Evolutionary conservation across 75 land plant genomes (phyloP).

Genomic region (Pseudotsuga menziesii): DNA sequence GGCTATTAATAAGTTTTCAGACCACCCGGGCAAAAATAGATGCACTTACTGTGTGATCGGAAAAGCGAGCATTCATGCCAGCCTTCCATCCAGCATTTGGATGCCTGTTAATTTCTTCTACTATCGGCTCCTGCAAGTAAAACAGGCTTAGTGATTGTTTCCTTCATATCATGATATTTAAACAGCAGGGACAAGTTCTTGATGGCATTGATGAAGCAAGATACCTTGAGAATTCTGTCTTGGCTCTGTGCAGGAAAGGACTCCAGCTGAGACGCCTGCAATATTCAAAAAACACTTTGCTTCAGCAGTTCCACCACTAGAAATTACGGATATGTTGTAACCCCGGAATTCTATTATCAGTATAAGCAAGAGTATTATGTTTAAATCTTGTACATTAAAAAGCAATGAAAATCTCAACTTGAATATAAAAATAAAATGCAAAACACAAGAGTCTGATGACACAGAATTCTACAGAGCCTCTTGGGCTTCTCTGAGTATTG

Average conservation of each 20-base stretch:
- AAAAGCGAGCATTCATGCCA: conserved; percentile 59
- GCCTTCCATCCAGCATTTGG: conserved; percentile 89
- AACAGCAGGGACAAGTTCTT: neutral
- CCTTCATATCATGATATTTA: neutral
- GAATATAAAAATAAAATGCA: too few relatives aligned
- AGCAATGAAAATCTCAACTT: too few relatives aligned
- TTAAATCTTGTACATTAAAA: too few relatives aligned
- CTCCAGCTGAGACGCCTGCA: conserved; percentile 2
- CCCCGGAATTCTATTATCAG: too few relatives aligned
- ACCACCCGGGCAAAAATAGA: neutral
- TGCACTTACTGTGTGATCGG: conserved; percentile 68
- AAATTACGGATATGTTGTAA: too few relatives aligned
- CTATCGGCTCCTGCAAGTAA: conserved; percentile 53
- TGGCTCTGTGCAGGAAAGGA: neutral
- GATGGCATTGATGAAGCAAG: neutral
- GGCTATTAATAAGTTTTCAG: neutral
- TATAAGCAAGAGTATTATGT: too few relatives aligned
- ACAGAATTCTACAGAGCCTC: too few relatives aligned
- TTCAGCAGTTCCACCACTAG: too few relatives aligned
- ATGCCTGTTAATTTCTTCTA: conserved; percentile 58
- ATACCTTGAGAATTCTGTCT: neutral
- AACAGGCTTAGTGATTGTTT: neutral
- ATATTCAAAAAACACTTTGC: neutral
- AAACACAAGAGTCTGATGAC: too few relatives aligned
- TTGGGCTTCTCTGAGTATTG: too few relatives aligned